Conservation (phyloP, 2,329 filamentous ascomycete genomes). For the Pseudogymnoascus destructans region DNA sequence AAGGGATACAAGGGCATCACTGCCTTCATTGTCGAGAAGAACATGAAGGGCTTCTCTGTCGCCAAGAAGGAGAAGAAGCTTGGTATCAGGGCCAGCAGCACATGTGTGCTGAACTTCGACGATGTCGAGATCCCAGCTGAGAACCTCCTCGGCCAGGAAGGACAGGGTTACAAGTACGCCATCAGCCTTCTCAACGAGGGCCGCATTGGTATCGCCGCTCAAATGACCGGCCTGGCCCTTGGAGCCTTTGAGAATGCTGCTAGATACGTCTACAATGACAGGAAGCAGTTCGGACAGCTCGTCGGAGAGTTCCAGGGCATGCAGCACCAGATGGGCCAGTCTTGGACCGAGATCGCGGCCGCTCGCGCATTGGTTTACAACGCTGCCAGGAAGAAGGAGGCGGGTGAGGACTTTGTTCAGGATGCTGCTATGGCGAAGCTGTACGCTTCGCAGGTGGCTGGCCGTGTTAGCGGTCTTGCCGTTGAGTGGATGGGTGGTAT, state of each 20-base stretch:
- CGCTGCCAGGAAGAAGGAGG: conserved; percentile 94
- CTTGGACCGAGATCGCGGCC: conserved; percentile 84
- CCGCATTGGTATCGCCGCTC: conserved; percentile 91
- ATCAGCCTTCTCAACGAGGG: conserved; percentile 92
- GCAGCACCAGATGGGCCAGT: conserved; percentile 97
- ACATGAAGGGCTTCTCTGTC: conserved; percentile 76
- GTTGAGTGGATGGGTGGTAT: conserved; percentile 99
- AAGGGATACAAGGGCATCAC: conserved; percentile 96
- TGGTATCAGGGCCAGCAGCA: conserved; percentile 88
- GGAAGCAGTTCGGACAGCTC: conserved; percentile 86
- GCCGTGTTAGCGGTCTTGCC: conserved; percentile 69
- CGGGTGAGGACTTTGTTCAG: conserved; percentile 83
- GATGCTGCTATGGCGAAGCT: conserved; percentile 99
- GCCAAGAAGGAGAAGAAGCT: conserved; percentile 99
- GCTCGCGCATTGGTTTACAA: conserved; percentile 91
- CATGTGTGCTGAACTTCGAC: conserved; percentile 94
- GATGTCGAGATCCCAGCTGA: conserved; percentile 82
- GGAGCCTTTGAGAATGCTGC: conserved; percentile 94
- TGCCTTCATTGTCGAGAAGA: conserved; percentile 90
- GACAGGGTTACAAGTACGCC: conserved; percentile 95
- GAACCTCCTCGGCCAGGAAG: conserved; percentile 77
- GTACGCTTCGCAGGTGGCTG: conserved; percentile 84
- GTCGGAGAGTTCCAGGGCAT: conserved; percentile 97
- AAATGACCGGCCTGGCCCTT: conserved; percentile 94
- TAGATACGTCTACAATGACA: conserved; percentile 94